These are phyloP conservation scores for Didymella lethalis DNA, from an alignment of 2,329 filamentous ascomycete species.

Conservation along the genomic window DNA sequence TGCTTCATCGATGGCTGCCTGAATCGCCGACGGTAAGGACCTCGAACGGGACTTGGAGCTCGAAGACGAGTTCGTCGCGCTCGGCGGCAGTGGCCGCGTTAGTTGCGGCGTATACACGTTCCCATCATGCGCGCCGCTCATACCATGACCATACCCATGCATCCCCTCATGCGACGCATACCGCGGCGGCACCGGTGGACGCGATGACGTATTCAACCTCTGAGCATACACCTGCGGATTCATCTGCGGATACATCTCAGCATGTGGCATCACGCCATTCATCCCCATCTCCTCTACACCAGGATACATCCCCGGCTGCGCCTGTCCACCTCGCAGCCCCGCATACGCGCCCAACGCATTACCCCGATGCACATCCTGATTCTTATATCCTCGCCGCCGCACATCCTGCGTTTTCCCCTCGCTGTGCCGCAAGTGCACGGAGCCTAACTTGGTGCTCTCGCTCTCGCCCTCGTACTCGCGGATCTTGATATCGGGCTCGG, in stretches of 20 bases:
- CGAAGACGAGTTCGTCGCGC: not conserved
- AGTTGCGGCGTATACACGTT: not conserved
- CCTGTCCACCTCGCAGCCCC: conserved; percentile 1
- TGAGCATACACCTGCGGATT: not conserved
- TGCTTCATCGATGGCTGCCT: conserved; percentile 4
- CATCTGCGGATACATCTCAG: not conserved
- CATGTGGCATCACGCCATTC: not conserved
- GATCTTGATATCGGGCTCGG: not conserved
- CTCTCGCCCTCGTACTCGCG: not conserved
- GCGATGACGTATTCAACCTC: not conserved
- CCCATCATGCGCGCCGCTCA: not conserved
- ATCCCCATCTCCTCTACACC: not conserved
- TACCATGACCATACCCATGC: not conserved
- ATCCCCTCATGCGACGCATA: not conserved
- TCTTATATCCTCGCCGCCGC: not conserved
- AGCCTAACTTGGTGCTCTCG: not conserved
- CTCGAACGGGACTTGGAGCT: not conserved
- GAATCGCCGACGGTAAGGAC: not conserved
- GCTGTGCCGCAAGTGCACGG: not conserved
- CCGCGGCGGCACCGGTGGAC: not conserved
- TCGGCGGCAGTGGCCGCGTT: not conserved
- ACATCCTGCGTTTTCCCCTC: not conserved
- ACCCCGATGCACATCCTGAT: not conserved
- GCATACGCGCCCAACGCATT: not conserved
- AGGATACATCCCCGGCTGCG: not conserved